phyloP scores from a whole-genome alignment of 495 filamentous ascomycete genomes.

The Geoglossum glabrum region DNA sequence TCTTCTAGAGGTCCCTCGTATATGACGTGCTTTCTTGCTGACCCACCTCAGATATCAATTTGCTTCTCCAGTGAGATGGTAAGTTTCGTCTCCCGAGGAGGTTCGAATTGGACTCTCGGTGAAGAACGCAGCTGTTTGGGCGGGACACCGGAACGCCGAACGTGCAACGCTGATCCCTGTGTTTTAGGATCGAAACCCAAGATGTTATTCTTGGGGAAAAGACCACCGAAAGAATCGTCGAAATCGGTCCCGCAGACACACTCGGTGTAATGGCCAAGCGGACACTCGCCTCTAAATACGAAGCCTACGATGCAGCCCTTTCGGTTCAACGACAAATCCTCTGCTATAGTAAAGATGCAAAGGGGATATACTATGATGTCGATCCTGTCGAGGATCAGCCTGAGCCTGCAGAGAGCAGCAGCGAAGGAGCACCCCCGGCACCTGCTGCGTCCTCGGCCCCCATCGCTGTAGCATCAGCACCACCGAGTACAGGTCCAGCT shows the following conservation, averaged over 20 bases:
- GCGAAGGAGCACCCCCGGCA: conserved; percentile 18
- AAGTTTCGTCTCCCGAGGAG: no score
- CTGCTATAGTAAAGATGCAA: conserved; percentile 98
- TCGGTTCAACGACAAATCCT: conserved; percentile 92
- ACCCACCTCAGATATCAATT: conserved; percentile 38
- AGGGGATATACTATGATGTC: conserved; percentile 98
- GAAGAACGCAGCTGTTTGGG: no score
- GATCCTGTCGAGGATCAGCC: conserved; percentile 87
- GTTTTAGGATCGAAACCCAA: conserved; percentile 70
- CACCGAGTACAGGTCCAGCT: conserved; percentile 69
- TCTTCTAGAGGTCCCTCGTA: not conserved
- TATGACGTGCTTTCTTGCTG: not conserved
- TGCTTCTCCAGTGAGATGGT: conserved; percentile 85
- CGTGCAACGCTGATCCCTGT: not conserved
- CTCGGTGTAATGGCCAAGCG: conserved; percentile 94
- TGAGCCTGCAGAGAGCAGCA: conserved; percentile 29
- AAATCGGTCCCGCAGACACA: conserved; percentile 95
- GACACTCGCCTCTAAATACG: conserved; percentile 91
- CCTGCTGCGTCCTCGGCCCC: conserved; percentile 30
- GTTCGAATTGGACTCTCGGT: no score
- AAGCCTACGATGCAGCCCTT: conserved; percentile 93
- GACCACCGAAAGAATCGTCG: conserved; percentile 87
- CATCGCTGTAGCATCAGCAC: conserved; percentile 31
- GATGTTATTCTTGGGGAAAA: conserved; percentile 97
- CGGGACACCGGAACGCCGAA: not conserved